These are phyloP conservation scores for Casuarina cunninghamiana DNA, from an alignment of 306 rosid genomes.

Conservation along the genomic window DNA sequence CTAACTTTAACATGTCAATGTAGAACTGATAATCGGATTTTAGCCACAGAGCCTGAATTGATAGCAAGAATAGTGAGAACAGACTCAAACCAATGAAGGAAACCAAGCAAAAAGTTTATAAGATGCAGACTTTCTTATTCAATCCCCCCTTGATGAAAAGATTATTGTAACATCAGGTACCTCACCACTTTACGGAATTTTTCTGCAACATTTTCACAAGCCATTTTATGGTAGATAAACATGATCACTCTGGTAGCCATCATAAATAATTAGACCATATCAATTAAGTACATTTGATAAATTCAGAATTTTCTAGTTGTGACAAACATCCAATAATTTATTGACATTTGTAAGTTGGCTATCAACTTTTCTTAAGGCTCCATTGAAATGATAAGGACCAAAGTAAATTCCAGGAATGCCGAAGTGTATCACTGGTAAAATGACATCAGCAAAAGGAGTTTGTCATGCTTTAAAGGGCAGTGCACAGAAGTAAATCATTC, in stretches of 20 bases:
- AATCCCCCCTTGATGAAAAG: not conserved
- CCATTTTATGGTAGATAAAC: not conserved
- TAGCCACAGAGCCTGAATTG: conserved; percentile 81
- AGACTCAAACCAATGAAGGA: conserved; percentile 22
- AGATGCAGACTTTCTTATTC: not conserved
- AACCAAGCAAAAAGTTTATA: conserved; percentile 4
- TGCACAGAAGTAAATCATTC: not conserved
- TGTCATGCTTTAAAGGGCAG: not conserved
- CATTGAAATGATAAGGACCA: not conserved
- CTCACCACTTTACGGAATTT: not conserved
- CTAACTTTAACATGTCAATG: conserved; percentile 86
- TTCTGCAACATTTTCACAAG: not conserved
- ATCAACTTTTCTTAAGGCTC: not conserved
- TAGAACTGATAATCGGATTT: conserved; percentile 86
- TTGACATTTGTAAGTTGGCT: not conserved
- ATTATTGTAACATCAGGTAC: not conserved
- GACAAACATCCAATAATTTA: conserved; percentile 1
- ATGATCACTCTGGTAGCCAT: not conserved
- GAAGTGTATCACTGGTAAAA: not conserved
- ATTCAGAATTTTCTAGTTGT: not conserved
- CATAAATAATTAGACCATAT: not conserved
- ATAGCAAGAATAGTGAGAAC: conserved; percentile 25
- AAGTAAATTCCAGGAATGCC: not conserved
- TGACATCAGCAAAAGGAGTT: not conserved
- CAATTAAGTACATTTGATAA: not conserved